Base-by-base conservation (phyloP, 2,329 filamentous ascomycete species). In the Alternaria angustiovoidea region DNA sequence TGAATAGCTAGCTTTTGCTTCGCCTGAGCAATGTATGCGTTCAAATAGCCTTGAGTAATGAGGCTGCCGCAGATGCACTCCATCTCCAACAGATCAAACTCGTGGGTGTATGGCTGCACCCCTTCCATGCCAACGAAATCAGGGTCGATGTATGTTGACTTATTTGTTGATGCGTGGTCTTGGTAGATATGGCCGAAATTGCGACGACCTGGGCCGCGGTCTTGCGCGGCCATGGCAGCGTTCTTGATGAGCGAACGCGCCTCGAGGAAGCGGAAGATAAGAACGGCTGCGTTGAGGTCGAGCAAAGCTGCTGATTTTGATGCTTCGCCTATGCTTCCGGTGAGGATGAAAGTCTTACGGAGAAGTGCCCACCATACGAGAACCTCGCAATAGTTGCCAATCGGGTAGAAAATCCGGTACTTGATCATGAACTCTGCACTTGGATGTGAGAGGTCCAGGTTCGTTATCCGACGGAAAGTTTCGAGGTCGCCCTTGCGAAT, bases 321-420 rank as follows among this genome's bases (percentile, higher is more conserved):
- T 32, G 62, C 55, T 12, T 57, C 62, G 1, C 90, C 90, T 41
- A 88, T 87, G n/a, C 88, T 85, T 64, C 94, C 95, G 16, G 88
- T 91, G 12, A 95, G 83, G 9, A 94, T 80, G 76, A 96, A 97
- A 0, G 89, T 88, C 66, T 89, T 90, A 30, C 93, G 87, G 18
- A 91, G 87, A 7, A 98, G 85, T 1, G 91, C 91, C 14, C 94
- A 88, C 93, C 93, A 97, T 12, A 96, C 87, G 2, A 96, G 83
- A 1, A 92, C 88, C 57, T 95, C 91, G 59, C 94, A 89, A 53
- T 92, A 87, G 71, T 92, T 91, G 3, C 88, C 85, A 11, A 97
- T 82, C 14, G 90, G 88, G 6, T 96, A 84, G 22, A 96, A 85
- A 26, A 97, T 85, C 2, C 91, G 89, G 74, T 89, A 91, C 39